Evolutionary conservation across 108 stramenopile genomes (phyloP).

Genomic region (Aurantiochytrium sp.): DNA sequence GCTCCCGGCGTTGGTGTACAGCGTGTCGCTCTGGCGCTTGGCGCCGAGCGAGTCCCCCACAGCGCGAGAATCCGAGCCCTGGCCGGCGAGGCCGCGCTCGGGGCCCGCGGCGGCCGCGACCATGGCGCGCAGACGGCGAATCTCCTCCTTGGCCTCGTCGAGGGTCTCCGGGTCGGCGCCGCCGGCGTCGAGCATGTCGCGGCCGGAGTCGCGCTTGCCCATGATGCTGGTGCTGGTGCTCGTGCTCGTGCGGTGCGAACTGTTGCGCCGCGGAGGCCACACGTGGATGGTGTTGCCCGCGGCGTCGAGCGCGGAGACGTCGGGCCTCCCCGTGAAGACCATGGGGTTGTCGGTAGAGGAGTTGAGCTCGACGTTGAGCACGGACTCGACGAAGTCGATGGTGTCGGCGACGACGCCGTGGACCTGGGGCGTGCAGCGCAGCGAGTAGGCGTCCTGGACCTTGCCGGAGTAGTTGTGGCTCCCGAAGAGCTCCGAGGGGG

Average conservation of each 20-base stretch:
- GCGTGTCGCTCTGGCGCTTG: constrained; percentile 19
- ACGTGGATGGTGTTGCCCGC: not conserved
- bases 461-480: constrained; percentile 36
- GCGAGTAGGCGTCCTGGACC: constrained; percentile 35
- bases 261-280: not conserved
- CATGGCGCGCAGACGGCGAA: not conserved
- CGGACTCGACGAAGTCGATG: not conserved
- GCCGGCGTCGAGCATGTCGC: not conserved
- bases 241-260: not conserved
- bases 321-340: constrained; percentile 33
- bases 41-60: not conserved
- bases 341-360: constrained; percentile 42
- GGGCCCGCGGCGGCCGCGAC: not conserved
- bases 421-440: constrained; percentile 37
- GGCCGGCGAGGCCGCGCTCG: too few species aligned
- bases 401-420: constrained; percentile 37
- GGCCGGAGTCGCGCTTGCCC: too few species aligned
- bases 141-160: constrained; percentile 3
- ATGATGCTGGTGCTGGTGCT: too few species aligned
- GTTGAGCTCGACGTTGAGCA: constrained; percentile 37
- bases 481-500: constrained; percentile 22
- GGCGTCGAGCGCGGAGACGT: not conserved
- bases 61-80: too few species aligned
- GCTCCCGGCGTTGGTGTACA: not conserved
- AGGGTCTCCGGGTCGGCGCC: not conserved